phyloP scores from a whole-genome alignment of 352 stramenopile genomes.

The Pythium diclinum region DNA sequence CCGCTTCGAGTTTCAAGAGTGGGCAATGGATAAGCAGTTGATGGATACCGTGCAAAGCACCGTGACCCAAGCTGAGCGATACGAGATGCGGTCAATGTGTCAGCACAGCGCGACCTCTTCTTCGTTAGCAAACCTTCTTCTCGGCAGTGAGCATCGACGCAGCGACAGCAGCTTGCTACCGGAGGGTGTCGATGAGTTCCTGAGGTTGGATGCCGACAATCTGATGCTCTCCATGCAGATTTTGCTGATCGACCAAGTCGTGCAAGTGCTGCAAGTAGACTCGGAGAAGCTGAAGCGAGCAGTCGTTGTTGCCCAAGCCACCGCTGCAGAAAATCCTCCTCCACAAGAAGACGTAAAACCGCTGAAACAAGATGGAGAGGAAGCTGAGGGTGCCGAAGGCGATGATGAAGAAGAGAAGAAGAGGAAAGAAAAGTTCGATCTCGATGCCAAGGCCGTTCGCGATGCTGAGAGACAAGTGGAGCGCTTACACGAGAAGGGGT shows the following conservation, averaged over 20 bases:
- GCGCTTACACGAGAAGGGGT: constrained; percentile 63
- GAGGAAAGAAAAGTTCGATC: not conserved
- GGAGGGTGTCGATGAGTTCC: constrained; percentile 49
- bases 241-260: constrained; percentile 77
- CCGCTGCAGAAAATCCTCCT: not conserved
- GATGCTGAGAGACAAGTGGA: constrained; percentile 30
- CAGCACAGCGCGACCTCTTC: constrained; percentile 40
- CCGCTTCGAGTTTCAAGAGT: constrained; percentile 83
- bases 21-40: constrained; percentile 67
- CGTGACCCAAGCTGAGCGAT: constrained; percentile 59
- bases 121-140: constrained; percentile 25
- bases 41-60: constrained; percentile 68
- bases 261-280: constrained; percentile 54
- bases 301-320: constrained; percentile 17
- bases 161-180: constrained; percentile 20
- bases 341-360: not conserved
- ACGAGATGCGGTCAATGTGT: constrained; percentile 73
- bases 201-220: constrained; percentile 61
- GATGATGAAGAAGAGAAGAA: not conserved
- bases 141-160: constrained; percentile 20
- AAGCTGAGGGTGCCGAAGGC: not conserved
- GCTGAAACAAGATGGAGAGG: not conserved
- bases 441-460: constrained; percentile 2
- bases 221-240: constrained; percentile 79
- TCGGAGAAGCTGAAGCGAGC: constrained; percentile 35